Percentiles rank a stretch among this genome's conserved stretches.
Conservation (phyloP, 75 land plant species). For the Pinus taeda region DNA sequence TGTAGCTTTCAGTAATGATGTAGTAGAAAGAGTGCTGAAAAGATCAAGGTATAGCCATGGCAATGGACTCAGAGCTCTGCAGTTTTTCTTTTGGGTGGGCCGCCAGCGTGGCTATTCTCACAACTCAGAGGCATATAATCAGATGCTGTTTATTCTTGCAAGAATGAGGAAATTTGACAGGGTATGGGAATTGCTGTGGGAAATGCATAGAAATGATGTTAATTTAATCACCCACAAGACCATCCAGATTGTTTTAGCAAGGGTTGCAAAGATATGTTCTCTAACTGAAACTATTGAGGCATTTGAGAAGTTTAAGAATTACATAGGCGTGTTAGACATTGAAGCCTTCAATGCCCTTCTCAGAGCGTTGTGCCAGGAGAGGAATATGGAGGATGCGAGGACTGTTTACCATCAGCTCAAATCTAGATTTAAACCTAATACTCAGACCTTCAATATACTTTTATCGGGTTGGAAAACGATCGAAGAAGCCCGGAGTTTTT, state of each 20-base stretch:
- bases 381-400: slow-evolving; percentile 54
- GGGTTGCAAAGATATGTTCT: slow-evolving; percentile 55
- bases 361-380: slow-evolving; percentile 55
- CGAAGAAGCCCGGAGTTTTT: slow-evolving; percentile 59
- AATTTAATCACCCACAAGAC: slow-evolving; percentile 36
- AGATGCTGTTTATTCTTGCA: slow-evolving; percentile 50
- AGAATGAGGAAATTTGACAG: slow-evolving; percentile 33
- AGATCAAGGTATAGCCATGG: slow-evolving; percentile 44
- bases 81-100: slow-evolving; percentile 32
- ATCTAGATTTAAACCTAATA: slow-evolving; percentile 33
- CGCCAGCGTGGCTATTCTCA: slow-evolving; percentile 36
- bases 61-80: slow-evolving; percentile 30
- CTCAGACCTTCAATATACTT: slow-evolving; percentile 57
- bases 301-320: slow-evolving; percentile 35
- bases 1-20: slow-evolving; percentile 22
- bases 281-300: slow-evolving; percentile 45
- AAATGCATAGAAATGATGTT: slow-evolving; percentile 32
- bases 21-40: slow-evolving; percentile 47
- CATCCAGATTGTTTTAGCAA: slow-evolving; percentile 35
- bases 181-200: slow-evolving; percentile 39
- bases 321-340: slow-evolving; percentile 22
- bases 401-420: slow-evolving; percentile 57
- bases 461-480: slow-evolving; percentile 57
- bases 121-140: slow-evolving; percentile 43
- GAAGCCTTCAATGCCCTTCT: slow-evolving; percentile 46